A percentile compares a stretch with the other conserved stretches of the same genome.
phyloP scores from a whole-genome alignment of 2,329 filamentous ascomycete genomes.

The Aspergillus japonicus region DNA sequence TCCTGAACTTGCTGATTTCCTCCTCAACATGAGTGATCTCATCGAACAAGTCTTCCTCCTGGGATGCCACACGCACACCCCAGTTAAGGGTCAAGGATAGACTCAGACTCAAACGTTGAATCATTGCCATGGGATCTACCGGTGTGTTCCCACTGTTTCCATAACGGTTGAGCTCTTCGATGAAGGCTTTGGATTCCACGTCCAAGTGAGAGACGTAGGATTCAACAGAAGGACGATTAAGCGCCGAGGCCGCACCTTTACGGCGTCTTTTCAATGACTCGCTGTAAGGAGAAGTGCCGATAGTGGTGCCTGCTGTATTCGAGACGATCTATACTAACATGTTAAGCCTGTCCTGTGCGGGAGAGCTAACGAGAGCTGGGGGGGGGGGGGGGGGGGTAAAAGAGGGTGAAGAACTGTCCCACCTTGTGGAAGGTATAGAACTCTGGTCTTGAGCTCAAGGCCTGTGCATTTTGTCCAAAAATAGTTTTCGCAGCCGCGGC shows the following conservation, averaged over 20 bases:
- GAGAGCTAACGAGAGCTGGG: not conserved
- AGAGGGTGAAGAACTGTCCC: slow-evolving; percentile 7
- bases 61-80: slow-evolving; percentile 60
- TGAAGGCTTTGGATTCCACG: slow-evolving; percentile 61
- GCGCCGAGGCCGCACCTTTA: slow-evolving; percentile 64
- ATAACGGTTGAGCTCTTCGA: slow-evolving; percentile 60
- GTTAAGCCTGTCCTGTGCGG: slow-evolving; percentile 1
- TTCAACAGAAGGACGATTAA: slow-evolving; percentile 64
- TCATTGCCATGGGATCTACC: slow-evolving; percentile 67
- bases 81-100: slow-evolving; percentile 65
- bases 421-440: slow-evolving; percentile 63
- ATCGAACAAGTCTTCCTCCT: slow-evolving; percentile 62
- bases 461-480: slow-evolving; percentile 55
- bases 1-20: slow-evolving; percentile 69
- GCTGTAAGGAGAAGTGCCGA: slow-evolving; percentile 66
- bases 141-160: slow-evolving; percentile 55
- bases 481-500: slow-evolving; percentile 52
- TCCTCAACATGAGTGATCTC: slow-evolving; percentile 75
- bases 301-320: slow-evolving; percentile 65
- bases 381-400: not conserved
- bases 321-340: slow-evolving; percentile 53
- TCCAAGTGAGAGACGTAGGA: slow-evolving; percentile 64
- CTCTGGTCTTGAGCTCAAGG: slow-evolving; percentile 56
- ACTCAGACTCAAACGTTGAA: slow-evolving; percentile 63
- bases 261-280: slow-evolving; percentile 63